Evolutionary conservation across 1,284 basidiomycete genomes (phyloP), one percentile per base, ranked within the genome.

Genomic region (Farysia itapuensis): DNA sequence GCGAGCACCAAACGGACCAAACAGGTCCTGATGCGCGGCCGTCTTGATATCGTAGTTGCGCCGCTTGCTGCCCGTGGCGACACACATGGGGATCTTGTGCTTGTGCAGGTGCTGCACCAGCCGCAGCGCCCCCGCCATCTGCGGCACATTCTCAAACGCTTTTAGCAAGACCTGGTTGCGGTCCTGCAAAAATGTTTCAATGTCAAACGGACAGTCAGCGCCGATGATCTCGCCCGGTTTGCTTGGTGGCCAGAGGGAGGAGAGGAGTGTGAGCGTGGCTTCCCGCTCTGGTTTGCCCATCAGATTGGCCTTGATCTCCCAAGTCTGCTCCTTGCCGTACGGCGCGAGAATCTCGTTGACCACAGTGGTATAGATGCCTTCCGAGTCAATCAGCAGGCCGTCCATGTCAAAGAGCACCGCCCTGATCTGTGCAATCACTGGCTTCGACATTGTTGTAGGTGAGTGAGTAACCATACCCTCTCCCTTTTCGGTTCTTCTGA

Each of bases 221-320:
- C 53, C 47, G 35, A 63, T 64, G 12, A 49, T 38, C 35, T 50
- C 46, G 14, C 42, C 67, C 13, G 43, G 43, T 35, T 41, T 51
- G 14, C 41, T 54, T 1, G 67, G 58, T 4, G 74, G 74, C 74
- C 74, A 76, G 23, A 76, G 43, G 1, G 61, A 43, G 8, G 52
- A 57, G 16, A 76, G 56, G 12, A 76, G 52, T 15, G 66, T 74
- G 43, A 61, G 46, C 56, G 31, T 28, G 3, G 75, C 74, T 34
- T 70, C 69, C 5, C 72, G 48, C 35, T 76, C 73, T 2, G 74
- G 75, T 38, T 68, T 70, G 24, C 75, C 75, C 75, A 77, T 77
- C 2, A 77, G 56, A 33, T 58, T 57, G 20, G 67, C 56, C 50
- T 77, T 77, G 70, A 77, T 74, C 31, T 67, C 72, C 75, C 75